A percentile compares a stretch with the other conserved stretches of the same genome.
These are phyloP conservation scores for Nannochloris sp. DNA, from an alignment of 139 green algal species.

Conservation along the genomic window DNA sequence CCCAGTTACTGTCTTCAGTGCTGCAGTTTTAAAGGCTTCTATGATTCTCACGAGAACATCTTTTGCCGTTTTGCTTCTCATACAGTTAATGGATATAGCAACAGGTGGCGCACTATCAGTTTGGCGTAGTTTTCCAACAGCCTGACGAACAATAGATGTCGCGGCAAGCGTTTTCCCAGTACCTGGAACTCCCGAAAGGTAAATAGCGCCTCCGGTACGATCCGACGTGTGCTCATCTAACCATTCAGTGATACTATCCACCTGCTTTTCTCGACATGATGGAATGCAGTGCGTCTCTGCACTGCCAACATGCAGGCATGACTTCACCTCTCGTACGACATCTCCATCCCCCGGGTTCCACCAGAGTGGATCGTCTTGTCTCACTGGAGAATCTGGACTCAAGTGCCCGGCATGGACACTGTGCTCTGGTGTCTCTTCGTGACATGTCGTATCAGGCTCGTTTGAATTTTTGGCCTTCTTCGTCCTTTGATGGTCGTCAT, in stretches of 20 bases:
- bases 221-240: slow-evolving; percentile 1
- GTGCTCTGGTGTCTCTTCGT: too few species aligned
- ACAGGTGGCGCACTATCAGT: slow-evolving; percentile 17
- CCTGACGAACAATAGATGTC: slow-evolving; percentile 10
- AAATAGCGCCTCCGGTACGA: slow-evolving; percentile 23
- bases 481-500: too few species aligned
- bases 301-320: slow-evolving; percentile 19
- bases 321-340: slow-evolving; percentile 12
- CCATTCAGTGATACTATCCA: slow-evolving; percentile 9
- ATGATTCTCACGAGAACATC: slow-evolving; percentile 19
- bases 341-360: slow-evolving; percentile 12
- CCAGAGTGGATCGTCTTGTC: not conserved
- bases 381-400: not conserved
- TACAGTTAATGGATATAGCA: slow-evolving; percentile 52
- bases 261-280: slow-evolving; percentile 31
- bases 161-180: slow-evolving; percentile 44
- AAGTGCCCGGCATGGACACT: too few species aligned
- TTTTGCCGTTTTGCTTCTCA: slow-evolving; percentile 27
- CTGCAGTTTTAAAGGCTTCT: slow-evolving; percentile 3
- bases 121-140: not conserved
- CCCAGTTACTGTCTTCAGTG: not conserved
- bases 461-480: too few species aligned
- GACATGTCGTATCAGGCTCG: too few species aligned
- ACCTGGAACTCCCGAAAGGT: slow-evolving; percentile 40
- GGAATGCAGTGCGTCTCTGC: slow-evolving; percentile 2